Percentiles rank a stretch among this genome's conserved stretches.
Evolutionary conservation across 169 alveolate species (phyloP).

Genomic region (Eimeria sp.): DNA sequence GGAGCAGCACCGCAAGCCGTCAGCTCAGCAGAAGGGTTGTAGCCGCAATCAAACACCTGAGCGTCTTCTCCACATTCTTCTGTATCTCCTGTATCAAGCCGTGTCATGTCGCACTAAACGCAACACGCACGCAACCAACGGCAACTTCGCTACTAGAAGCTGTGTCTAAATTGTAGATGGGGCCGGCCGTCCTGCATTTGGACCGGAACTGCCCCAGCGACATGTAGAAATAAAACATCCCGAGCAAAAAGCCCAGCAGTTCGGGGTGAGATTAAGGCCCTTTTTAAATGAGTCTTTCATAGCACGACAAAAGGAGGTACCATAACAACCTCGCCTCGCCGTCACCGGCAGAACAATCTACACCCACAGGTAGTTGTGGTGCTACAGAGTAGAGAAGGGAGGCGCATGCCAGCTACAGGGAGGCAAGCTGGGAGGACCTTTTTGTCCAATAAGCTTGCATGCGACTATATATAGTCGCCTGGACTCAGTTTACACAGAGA

Average conservation of each 20-base stretch:
- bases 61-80: conserved; percentile 44
- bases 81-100: conserved; percentile 43
- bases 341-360: neutral
- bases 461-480: neutral
- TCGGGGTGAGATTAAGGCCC: neutral
- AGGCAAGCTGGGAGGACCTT: neutral
- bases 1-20: neutral
- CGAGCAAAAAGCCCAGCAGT: neutral
- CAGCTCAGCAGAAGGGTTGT: conserved; percentile 18
- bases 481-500: neutral
- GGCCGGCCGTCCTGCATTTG: neutral
- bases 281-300: neutral
- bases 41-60: conserved; percentile 53
- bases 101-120: conserved; percentile 81
- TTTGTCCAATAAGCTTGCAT: neutral
- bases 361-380: neutral
- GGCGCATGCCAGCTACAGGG: neutral
- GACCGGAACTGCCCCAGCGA: neutral
- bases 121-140: conserved; percentile 76
- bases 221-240: neutral
- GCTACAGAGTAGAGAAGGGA: neutral
- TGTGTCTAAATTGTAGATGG: neutral
- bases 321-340: neutral
- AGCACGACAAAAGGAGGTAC: neutral
- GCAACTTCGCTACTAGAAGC: neutral